phyloP scores from a whole-genome alignment of 495 filamentous ascomycete species.

The Pseudomonodictys pantanalensis region DNA sequence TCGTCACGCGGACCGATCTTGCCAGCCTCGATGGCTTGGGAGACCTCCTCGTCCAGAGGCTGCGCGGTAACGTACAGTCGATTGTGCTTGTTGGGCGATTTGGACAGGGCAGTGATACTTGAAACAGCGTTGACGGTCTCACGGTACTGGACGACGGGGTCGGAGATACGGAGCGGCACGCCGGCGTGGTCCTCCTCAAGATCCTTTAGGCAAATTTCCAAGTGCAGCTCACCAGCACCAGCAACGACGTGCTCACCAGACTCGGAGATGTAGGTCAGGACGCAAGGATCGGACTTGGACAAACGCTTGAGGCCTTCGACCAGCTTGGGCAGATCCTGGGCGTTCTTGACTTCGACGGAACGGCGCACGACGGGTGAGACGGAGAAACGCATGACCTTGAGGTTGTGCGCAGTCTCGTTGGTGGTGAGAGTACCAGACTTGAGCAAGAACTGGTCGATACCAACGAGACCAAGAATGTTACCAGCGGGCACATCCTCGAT shows the following conservation, averaged over 20 bases:
- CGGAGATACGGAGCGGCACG: slow-evolving; percentile 92
- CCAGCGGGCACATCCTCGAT: slow-evolving; percentile 98
- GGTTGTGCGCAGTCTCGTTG: slow-evolving; percentile 95
- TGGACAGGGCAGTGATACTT: slow-evolving; percentile 94
- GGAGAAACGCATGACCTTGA: slow-evolving; percentile 99
- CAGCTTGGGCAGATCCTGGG: slow-evolving; percentile 98
- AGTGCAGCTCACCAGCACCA: slow-evolving; percentile 97
- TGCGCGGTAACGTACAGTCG: slow-evolving; percentile 92
- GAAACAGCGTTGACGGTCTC: slow-evolving; percentile 82
- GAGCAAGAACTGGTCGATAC: slow-evolving; percentile 99
- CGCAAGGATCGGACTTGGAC: slow-evolving; percentile 99
- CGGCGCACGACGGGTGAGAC: slow-evolving; percentile 98
- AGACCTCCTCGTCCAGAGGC: slow-evolving; percentile 87
- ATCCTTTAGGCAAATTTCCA: slow-evolving; percentile 99
- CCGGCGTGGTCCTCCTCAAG: slow-evolving; percentile 99
- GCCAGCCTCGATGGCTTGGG: slow-evolving; percentile 84
- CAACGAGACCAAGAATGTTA: slow-evolving; percentile 98
- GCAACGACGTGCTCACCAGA: slow-evolving; percentile 98
- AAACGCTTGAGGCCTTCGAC: slow-evolving; percentile 99
- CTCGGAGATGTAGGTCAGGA: slow-evolving; percentile 80
- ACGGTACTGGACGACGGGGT: slow-evolving; percentile 96
- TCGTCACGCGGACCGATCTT: slow-evolving; percentile 95
- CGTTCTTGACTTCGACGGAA: slow-evolving; percentile 99
- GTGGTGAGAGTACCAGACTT: slow-evolving; percentile 99
- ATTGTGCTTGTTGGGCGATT: slow-evolving; percentile 99